Evolutionary conservation across 192 early-diverging fungal genomes (phyloP).

Genomic region (Coemansia sp.): DNA sequence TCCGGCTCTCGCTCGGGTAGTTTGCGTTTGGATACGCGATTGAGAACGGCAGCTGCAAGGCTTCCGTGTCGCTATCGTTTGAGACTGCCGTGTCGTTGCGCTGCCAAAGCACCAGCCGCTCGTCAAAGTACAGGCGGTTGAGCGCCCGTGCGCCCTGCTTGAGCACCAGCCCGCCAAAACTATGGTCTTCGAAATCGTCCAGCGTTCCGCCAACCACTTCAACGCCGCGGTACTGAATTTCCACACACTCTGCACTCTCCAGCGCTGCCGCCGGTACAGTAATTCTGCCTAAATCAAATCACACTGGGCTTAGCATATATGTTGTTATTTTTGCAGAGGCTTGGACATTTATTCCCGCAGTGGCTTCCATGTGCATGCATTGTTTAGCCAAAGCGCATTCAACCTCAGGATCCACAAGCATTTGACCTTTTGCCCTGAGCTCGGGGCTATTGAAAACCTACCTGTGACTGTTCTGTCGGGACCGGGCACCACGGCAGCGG

Average conservation of each 20-base stretch:
- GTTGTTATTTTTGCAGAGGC: not conserved
- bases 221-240: slow-evolving; percentile 44
- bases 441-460: not conserved
- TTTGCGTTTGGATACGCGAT: slow-evolving; percentile 47
- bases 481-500: slow-evolving; percentile 9
- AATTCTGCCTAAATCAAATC: slow-evolving; percentile 30
- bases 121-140: slow-evolving; percentile 50
- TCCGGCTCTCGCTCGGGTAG: slow-evolving; percentile 37
- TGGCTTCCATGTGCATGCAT: too few species aligned
- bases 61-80: not conserved
- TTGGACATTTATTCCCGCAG: not conserved
- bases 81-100: not conserved
- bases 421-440: too few species aligned
- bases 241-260: slow-evolving; percentile 15
- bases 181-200: slow-evolving; percentile 40
- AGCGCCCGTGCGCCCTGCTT: slow-evolving; percentile 41
- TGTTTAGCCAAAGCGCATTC: too few species aligned
- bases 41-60: slow-evolving; percentile 20
- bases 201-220: slow-evolving; percentile 48
- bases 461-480: slow-evolving; percentile 20
- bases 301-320: not conserved
- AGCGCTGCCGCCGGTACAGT: slow-evolving; percentile 17
- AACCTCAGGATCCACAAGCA: too few species aligned
- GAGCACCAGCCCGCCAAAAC: slow-evolving; percentile 19
- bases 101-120: slow-evolving; percentile 44